A percentile compares a stretch with the other conserved stretches of the same genome.
These are phyloP conservation scores for Neodidymelliopsis sp. DNA, from an alignment of 2,329 filamentous ascomycete species.

Conservation along the genomic window DNA sequence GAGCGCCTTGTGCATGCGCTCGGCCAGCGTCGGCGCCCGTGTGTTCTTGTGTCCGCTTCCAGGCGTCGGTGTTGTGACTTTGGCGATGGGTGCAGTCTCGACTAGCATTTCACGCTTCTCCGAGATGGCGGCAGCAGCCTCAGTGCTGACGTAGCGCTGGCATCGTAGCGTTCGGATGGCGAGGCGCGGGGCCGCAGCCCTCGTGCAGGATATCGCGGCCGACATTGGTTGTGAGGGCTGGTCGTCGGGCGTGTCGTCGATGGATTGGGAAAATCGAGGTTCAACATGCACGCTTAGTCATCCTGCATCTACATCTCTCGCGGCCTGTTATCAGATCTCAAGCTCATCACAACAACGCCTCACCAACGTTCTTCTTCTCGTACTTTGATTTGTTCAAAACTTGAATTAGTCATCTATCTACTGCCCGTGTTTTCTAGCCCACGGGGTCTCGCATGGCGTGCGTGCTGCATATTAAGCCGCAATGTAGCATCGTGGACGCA, in stretches of 20 bases:
- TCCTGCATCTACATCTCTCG: background rate
- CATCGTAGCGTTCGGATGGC: slow-evolving; percentile 25
- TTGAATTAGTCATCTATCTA: slow-evolving; percentile 1
- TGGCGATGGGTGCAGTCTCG: slow-evolving; percentile 9
- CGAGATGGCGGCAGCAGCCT: slow-evolving; percentile 19
- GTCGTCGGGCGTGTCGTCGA: slow-evolving; percentile 16
- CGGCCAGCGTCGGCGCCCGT: slow-evolving; percentile 11
- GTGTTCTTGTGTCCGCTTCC: background rate
- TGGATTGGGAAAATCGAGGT: slow-evolving; percentile 32
- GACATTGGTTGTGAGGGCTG: slow-evolving; percentile 58
- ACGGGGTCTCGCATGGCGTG: background rate
- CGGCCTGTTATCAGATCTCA: background rate
- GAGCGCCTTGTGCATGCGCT: slow-evolving; percentile 31
- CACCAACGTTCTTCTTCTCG: background rate
- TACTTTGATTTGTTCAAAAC: background rate
- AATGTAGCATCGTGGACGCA: background rate
- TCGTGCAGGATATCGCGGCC: slow-evolving; percentile 62
- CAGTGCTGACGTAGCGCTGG: slow-evolving; percentile 31
- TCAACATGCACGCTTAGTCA: slow-evolving; percentile 11
- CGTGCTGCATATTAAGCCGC: background rate
- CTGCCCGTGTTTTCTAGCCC: background rate
- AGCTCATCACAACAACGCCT: background rate
- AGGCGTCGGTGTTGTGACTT: background rate
- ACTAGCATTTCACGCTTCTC: slow-evolving; percentile 19
- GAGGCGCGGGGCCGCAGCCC: slow-evolving; percentile 58